Percentiles rank a stretch among this genome's conserved stretches.
Evolutionary conservation across 1,139 yeast genomes (phyloP).

Genomic region (Ogataea hybrid): DNA sequence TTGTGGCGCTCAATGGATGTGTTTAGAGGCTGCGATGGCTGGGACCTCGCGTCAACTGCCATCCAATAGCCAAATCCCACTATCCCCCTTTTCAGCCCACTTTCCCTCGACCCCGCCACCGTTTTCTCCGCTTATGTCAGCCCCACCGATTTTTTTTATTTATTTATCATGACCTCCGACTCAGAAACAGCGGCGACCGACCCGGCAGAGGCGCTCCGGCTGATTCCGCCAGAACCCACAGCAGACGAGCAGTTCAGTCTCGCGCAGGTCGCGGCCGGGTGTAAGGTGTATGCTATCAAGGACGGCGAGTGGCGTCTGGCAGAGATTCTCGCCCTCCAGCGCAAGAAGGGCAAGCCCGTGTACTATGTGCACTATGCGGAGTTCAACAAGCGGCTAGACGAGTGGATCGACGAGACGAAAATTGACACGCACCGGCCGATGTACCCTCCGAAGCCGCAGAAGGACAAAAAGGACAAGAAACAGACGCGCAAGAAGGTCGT

Average conservation of each 20-base stretch:
- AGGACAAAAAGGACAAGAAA: conserved; percentile 45
- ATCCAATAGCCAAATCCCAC: neutral
- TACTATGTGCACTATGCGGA: conserved; percentile 94
- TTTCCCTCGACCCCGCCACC: neutral
- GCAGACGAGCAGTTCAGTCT: conserved; percentile 30
- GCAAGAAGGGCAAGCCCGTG: conserved; percentile 71
- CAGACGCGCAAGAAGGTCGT: conserved; percentile 40
- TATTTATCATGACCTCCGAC: conserved; percentile 29
- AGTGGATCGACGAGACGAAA: conserved; percentile 77
- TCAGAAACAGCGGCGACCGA: conserved; percentile 27
- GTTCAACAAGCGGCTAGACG: conserved; percentile 91
- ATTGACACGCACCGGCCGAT: conserved; percentile 70
- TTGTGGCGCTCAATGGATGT: neutral
- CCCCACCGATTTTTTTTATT: conserved; percentile 1
- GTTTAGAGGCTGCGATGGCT: neutral
- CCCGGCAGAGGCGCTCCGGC: conserved; percentile 27
- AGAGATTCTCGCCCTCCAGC: conserved; percentile 76
- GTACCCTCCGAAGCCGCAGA: conserved; percentile 59
- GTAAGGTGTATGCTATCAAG: conserved; percentile 77
- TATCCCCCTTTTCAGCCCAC: neutral
- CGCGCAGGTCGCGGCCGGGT: conserved; percentile 63
- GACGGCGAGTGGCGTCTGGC: conserved; percentile 81
- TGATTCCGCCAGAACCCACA: conserved; percentile 30
- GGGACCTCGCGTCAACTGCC: neutral
- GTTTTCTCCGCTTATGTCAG: conserved; percentile 3